Percentiles rank a stretch among this genome's conserved stretches.
Evolutionary conservation across 2,329 filamentous ascomycete species (phyloP).

Genomic region (Penicillium psychrosexuale): DNA sequence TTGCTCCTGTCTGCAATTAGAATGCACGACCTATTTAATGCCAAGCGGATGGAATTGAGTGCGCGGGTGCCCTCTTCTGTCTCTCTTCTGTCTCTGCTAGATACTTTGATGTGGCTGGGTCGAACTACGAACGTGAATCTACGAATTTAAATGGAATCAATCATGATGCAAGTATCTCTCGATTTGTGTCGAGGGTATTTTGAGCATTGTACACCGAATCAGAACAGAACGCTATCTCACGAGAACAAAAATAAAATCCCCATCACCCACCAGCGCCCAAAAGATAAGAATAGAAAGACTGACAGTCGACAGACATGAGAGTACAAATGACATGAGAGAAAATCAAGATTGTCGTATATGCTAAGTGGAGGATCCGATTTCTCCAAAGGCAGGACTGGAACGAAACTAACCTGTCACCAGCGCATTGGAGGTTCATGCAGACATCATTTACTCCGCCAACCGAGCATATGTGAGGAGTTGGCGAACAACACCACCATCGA

Average conservation of each 20-base stretch:
- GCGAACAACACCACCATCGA: conserved; percentile 61
- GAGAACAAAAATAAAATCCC: conserved; percentile 13
- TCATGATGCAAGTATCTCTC: conserved; percentile 26
- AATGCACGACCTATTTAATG: background rate
- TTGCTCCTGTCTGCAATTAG: background rate
- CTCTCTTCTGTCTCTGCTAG: background rate
- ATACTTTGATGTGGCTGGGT: background rate
- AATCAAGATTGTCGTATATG: conserved; percentile 22
- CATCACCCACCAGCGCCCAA: conserved; percentile 22
- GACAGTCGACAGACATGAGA: conserved; percentile 22
- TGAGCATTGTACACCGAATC: conserved; percentile 36
- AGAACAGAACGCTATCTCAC: conserved; percentile 25
- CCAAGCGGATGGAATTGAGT: no score
- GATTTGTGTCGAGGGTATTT: conserved; percentile 34
- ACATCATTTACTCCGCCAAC: conserved; percentile 44
- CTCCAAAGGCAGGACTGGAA: background rate
- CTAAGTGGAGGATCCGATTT: conserved; percentile 7
- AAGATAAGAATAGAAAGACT: conserved; percentile 10
- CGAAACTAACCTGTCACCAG: background rate
- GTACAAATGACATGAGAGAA: conserved; percentile 29
- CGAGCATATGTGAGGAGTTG: conserved; percentile 65
- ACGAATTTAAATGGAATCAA: background rate
- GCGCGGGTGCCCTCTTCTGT: no score
- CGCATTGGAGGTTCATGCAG: background rate
- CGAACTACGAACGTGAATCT: background rate